A percentile compares a stretch with the other conserved stretches of the same genome.
phyloP scores from a whole-genome alignment of 2,329 filamentous ascomycete species.

The Arthrocladium fulminans region DNA sequence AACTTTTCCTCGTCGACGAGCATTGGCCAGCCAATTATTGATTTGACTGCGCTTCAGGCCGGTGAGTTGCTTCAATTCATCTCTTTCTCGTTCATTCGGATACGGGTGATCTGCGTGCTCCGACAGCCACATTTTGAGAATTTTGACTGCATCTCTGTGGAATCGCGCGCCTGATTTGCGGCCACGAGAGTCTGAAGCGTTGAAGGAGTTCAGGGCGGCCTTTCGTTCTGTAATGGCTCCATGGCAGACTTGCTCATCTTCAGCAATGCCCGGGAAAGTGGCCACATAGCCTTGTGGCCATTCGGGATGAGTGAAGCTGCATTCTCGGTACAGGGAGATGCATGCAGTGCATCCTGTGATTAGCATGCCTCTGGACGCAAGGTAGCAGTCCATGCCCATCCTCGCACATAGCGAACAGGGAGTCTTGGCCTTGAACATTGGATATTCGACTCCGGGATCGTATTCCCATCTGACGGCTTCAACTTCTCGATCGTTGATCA shows the following conservation, averaged over 20 bases:
- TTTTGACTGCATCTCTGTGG: conserved; percentile 67
- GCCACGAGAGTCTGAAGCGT: conserved; percentile 30
- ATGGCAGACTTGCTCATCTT: conserved; percentile 27
- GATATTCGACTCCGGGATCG: conserved; percentile 28
- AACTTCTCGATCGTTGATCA: conserved; percentile 23
- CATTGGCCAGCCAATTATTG: conserved; percentile 87
- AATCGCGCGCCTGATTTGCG: conserved; percentile 68
- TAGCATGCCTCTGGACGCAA: conserved; percentile 37
- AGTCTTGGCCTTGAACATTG: conserved; percentile 37
- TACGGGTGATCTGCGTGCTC: conserved; percentile 76
- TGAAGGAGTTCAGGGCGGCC: conserved; percentile 33
- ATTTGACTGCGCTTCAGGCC: conserved; percentile 77
- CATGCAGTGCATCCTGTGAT: conserved; percentile 40
- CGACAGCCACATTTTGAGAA: conserved; percentile 76
- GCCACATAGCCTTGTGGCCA: conserved; percentile 34
- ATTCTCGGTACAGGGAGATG: conserved; percentile 39
- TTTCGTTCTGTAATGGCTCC: conserved; percentile 28
- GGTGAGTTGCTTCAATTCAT: conserved; percentile 66
- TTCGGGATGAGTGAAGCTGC: conserved; percentile 38
- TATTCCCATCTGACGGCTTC: conserved; percentile 20
- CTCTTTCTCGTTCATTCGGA: conserved; percentile 78
- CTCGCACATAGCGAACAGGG: conserved; percentile 39
- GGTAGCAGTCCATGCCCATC: conserved; percentile 40
- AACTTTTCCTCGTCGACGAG: conserved; percentile 71
- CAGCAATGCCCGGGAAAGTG: conserved; percentile 36